Percentiles rank a stretch among this genome's conserved stretches.
Conservation (phyloP, 1,284 basidiomycete genomes). For the Sporisorium scitamineum region DNA sequence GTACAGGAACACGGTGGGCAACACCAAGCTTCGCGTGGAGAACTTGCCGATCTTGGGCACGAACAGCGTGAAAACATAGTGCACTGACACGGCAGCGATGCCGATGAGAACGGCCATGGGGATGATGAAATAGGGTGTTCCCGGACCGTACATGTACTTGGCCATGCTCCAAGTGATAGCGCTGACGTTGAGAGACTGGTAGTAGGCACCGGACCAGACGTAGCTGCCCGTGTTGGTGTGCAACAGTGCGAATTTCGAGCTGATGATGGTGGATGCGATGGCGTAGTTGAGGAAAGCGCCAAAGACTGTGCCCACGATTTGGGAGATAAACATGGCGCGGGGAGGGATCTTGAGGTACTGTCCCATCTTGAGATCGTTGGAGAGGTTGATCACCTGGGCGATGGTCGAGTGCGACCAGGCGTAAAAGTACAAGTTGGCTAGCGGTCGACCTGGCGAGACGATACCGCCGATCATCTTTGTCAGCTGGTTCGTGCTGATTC, state of each 20-base stretch:
- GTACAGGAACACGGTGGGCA: conserved; percentile 40
- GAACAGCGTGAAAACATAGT: conserved; percentile 20
- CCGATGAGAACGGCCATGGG: conserved; percentile 45
- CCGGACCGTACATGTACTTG: conserved; percentile 33
- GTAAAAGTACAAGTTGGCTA: conserved; percentile 56
- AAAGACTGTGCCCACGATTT: conserved; percentile 41
- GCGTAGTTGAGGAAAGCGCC: conserved; percentile 52
- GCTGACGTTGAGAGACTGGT: conserved; percentile 28
- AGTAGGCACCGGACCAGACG: conserved; percentile 41
- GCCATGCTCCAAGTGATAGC: conserved; percentile 52
- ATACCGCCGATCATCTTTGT: conserved; percentile 54
- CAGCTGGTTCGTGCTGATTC: conserved; percentile 43
- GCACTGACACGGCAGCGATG: conserved; percentile 20
- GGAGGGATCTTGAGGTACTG: conserved; percentile 61
- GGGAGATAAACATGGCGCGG: conserved; percentile 44
- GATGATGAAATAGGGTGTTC: conserved; percentile 35
- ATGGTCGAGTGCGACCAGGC: conserved; percentile 51
- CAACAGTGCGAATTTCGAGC: conserved; percentile 39
- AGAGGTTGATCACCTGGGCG: conserved; percentile 44
- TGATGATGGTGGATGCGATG: conserved; percentile 35
- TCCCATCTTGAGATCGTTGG: conserved; percentile 51
- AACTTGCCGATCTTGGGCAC: conserved; percentile 18
- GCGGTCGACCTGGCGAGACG: conserved; percentile 40
- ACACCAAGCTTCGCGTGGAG: conserved; percentile 14
- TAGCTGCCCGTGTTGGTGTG: conserved; percentile 43